phyloP scores from a whole-genome alignment of 2,329 filamentous ascomycete species.

The Colletotrichum sp. region DNA sequence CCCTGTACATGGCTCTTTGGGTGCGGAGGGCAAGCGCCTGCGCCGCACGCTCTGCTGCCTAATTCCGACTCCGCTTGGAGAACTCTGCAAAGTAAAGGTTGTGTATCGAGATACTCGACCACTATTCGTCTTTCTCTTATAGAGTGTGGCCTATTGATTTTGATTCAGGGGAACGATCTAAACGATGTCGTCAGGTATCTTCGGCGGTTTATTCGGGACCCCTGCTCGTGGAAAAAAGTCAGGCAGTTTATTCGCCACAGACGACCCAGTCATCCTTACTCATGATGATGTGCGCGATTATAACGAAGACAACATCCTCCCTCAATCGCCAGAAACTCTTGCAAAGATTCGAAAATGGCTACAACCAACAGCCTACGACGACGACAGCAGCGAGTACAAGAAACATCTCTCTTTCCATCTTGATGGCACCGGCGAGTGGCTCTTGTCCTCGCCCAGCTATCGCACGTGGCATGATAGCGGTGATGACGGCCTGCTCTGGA shows the following conservation, averaged over 20 bases:
- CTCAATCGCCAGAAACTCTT: neutral
- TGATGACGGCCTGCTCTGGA: slow-evolving; percentile 31
- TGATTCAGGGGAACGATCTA: neutral
- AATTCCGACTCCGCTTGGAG: neutral
- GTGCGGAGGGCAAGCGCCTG: neutral
- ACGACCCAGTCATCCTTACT: neutral
- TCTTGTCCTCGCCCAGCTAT: slow-evolving; percentile 22
- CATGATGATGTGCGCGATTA: neutral
- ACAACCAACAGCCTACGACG: slow-evolving; percentile 26
- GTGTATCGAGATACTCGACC: neutral
- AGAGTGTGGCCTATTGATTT: neutral
- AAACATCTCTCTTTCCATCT: slow-evolving; percentile 27
- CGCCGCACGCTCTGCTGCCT: neutral
- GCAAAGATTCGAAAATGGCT: neutral
- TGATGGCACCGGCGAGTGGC: slow-evolving; percentile 28
- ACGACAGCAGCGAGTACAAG: slow-evolving; percentile 27
- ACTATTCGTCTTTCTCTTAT: neutral
- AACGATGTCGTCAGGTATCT: neutral
- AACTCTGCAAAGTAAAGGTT: neutral
- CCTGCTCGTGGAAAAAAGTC: neutral
- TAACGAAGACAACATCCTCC: neutral
- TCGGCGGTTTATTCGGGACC: neutral
- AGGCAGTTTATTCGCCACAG: neutral
- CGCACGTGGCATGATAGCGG: slow-evolving; percentile 23
- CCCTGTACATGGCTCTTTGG: neutral